Conservation (phyloP, 495 filamentous ascomycete species). For the Collariella sp. region DNA sequence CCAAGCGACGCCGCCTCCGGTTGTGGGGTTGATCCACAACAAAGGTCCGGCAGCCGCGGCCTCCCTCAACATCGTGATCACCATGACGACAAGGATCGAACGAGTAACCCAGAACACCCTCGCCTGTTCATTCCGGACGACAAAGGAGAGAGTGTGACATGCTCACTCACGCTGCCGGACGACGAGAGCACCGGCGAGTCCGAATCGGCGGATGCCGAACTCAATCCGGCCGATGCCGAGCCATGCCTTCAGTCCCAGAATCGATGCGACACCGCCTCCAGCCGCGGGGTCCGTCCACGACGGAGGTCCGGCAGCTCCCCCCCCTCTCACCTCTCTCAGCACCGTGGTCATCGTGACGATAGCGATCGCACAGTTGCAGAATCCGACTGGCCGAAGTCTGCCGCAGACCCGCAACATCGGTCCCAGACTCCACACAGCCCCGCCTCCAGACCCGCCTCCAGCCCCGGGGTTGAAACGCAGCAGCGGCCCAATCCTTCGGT, state of each 20-base stretch:
- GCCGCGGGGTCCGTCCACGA: constrained; percentile 4
- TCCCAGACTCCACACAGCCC: constrained; percentile 2
- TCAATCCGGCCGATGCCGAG: constrained; percentile 1
- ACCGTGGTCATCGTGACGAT: constrained; percentile 1
- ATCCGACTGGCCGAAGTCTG: constrained; percentile 3
- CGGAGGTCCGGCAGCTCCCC: constrained; percentile 7
- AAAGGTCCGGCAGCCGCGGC: constrained; percentile 5
- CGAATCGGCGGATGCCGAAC: not conserved
- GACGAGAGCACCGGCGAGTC: no score
- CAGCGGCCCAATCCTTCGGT: not conserved
- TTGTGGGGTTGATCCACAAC: constrained; percentile 9
- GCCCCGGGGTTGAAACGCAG: constrained; percentile 1
- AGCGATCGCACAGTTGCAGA: not conserved
- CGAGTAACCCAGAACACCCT: constrained; percentile 3
- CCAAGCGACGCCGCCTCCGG: not conserved
- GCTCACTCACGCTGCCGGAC: not conserved
- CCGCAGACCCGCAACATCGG: not conserved
- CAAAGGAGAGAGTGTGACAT: constrained; percentile 1
- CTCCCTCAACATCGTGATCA: constrained; percentile 7
- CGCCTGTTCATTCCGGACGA: constrained; percentile 8
- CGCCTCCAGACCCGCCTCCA: not conserved
- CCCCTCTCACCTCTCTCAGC: not conserved
- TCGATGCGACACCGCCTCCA: constrained; percentile 7
- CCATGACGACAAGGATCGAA: constrained; percentile 6
- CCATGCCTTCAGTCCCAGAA: constrained; percentile 4